These are phyloP conservation scores for Wickerhamiella azyma DNA, from an alignment of 805 yeast species.

Conservation along the genomic window DNA sequence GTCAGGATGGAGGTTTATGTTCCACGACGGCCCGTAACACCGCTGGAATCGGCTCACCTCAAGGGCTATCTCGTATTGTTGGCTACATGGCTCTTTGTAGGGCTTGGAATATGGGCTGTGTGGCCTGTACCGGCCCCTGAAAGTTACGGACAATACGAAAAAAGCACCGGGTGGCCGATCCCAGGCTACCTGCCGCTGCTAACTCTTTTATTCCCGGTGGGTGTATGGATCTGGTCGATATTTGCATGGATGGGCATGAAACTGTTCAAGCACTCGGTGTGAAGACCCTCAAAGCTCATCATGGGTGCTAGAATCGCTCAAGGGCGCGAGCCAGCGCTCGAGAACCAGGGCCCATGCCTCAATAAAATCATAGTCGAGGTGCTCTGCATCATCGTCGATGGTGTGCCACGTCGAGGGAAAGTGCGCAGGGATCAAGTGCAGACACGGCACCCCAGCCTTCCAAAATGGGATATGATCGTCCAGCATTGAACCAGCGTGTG, in stretches of 20 bases:
- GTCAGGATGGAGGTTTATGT: neutral
- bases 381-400: conserved; percentile 32
- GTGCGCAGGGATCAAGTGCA: conserved; percentile 40
- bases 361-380: conserved; percentile 30
- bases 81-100: conserved; percentile 11
- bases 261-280: conserved; percentile 56
- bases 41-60: neutral
- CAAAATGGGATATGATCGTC: conserved; percentile 47
- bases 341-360: conserved; percentile 36
- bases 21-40: conserved; percentile 3
- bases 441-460: conserved; percentile 32
- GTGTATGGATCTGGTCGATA: conserved; percentile 55
- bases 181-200: conserved; percentile 29
- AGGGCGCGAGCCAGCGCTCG: conserved; percentile 25
- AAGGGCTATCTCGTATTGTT: conserved; percentile 9
- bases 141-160: conserved; percentile 13
- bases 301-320: neutral
- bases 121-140: conserved; percentile 11
- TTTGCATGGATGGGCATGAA: conserved; percentile 71
- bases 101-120: conserved; percentile 9
- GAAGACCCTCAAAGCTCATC: neutral
- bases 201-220: conserved; percentile 25
- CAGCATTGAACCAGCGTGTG: conserved; percentile 17
- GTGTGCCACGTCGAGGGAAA: conserved; percentile 47
- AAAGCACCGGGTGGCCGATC: conserved; percentile 28